Percentiles rank a stretch among this genome's conserved stretches.
These are phyloP conservation scores for Leccinum rimulosum DNA, from an alignment of 768 basidiomycete species.

Conservation along the genomic window DNA sequence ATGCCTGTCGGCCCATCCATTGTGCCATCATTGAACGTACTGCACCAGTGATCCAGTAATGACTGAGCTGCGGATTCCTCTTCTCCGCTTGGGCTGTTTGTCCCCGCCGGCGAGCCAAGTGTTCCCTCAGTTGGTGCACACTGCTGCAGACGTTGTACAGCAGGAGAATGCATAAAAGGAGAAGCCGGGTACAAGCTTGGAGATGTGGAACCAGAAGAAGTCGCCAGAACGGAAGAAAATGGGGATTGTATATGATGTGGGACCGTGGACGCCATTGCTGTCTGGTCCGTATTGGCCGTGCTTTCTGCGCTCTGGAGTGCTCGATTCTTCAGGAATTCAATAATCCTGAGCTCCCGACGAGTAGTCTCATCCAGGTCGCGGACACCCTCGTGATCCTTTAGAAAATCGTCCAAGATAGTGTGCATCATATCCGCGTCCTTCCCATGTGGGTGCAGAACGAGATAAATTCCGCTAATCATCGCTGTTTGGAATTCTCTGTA, in stretches of 20 bases:
- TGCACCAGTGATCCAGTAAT: conserved; percentile 82
- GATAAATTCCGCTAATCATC: conserved; percentile 87
- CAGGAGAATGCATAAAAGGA: conserved; percentile 40
- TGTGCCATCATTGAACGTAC: conserved; percentile 68
- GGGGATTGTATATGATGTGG: conserved; percentile 17
- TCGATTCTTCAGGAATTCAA: conserved; percentile 75
- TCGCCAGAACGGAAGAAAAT: conserved; percentile 26
- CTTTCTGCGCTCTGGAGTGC: conserved; percentile 51
- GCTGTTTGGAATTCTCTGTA: conserved; percentile 88
- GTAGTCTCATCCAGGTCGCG: conserved; percentile 82
- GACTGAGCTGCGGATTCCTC: conserved; percentile 76
- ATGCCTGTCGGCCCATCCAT: conserved; percentile 49
- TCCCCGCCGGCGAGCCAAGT: conserved; percentile 56
- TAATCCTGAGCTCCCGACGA: conserved; percentile 77
- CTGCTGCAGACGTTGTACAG: conserved; percentile 63
- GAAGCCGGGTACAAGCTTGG: conserved; percentile 28
- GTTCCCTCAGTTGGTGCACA: conserved; percentile 40
- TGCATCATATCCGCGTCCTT: conserved; percentile 71
- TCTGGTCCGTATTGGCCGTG: conserved; percentile 19
- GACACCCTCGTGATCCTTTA: conserved; percentile 50
- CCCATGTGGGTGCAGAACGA: conserved; percentile 75
- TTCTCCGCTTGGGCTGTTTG: conserved; percentile 69
- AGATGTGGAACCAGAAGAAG: conserved; percentile 18
- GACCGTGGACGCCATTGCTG: conserved; percentile 6
- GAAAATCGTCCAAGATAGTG: conserved; percentile 72